These are phyloP conservation scores for Aspergillus ibericus DNA, from an alignment of 2,329 filamentous ascomycete genomes.

Conservation along the genomic window DNA sequence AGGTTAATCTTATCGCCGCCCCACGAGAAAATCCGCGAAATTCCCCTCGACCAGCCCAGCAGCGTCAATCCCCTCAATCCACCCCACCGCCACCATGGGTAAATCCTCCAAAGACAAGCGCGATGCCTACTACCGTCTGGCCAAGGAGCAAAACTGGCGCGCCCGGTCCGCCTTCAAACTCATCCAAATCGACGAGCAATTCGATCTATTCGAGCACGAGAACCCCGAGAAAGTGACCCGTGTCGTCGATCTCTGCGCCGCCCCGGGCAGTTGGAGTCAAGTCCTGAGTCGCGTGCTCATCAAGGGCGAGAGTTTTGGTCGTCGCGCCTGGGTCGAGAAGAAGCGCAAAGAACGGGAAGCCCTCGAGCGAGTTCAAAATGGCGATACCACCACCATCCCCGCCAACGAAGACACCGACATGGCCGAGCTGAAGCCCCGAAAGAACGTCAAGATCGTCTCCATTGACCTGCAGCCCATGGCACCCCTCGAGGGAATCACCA, in stretches of 20 bases:
- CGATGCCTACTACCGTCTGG: conserved; percentile 94
- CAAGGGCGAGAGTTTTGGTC: conserved; percentile 86
- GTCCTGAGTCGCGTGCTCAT: conserved; percentile 91
- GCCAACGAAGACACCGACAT: conserved; percentile 29
- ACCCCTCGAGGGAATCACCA: conserved; percentile 87
- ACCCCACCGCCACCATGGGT: conserved; percentile 61
- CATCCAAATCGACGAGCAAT: conserved; percentile 92
- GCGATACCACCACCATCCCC: conserved; percentile 21
- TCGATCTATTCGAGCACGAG: conserved; percentile 76
- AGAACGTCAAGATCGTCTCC: conserved; percentile 88
- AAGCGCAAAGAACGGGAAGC: conserved; percentile 59
- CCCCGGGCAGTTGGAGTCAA: conserved; percentile 95
- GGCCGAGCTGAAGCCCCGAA: conserved; percentile 50
- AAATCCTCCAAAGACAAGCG: conserved; percentile 99
- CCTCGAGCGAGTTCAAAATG: conserved; percentile 22
- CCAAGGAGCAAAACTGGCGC: conserved; percentile 98
- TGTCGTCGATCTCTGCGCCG: conserved; percentile 93
- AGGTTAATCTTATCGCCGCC: conserved; percentile 41
- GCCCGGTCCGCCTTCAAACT: conserved; percentile 96
- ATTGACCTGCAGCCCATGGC: conserved; percentile 97
- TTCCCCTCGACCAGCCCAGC: background rate
- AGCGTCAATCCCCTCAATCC: background rate
- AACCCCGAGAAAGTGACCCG: conserved; percentile 71
- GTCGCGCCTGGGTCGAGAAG: conserved; percentile 82
- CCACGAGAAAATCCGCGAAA: conserved; percentile 24